Percentiles rank a stretch among this genome's conserved stretches.
Evolutionary conservation across 805 yeast genomes (phyloP).

Genomic region (Ogataea minuta): DNA sequence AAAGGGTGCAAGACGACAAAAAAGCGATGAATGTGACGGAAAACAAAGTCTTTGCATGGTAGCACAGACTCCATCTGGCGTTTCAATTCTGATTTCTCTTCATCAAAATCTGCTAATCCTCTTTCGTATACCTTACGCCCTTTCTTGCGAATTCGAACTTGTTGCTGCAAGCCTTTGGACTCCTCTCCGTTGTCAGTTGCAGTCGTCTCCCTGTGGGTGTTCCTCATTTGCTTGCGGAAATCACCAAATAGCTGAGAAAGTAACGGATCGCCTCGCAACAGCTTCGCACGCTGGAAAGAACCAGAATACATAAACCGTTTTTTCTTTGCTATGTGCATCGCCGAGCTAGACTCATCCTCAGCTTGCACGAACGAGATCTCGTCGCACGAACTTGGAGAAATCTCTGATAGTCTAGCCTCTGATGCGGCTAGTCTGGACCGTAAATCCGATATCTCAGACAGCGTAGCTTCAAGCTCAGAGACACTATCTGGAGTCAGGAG

Average conservation of each 20-base stretch:
- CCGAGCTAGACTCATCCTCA: constrained; percentile 9
- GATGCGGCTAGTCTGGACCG: constrained; percentile 5
- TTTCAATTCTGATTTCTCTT: constrained; percentile 7
- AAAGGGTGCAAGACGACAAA: constrained; percentile 43
- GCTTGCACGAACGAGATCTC: constrained; percentile 13
- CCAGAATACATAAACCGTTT: constrained; percentile 20
- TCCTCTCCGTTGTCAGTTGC: neutral
- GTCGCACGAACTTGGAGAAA: constrained; percentile 4
- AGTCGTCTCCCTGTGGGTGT: neutral
- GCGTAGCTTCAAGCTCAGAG: constrained; percentile 2
- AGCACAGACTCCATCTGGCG: constrained; percentile 17
- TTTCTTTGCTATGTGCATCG: constrained; percentile 19
- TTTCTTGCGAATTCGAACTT: constrained; percentile 8
- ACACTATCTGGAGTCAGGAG: neutral
- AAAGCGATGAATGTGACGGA: constrained; percentile 39
- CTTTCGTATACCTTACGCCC: neutral
- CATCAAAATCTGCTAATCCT: neutral
- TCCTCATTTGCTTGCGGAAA: constrained; percentile 2
- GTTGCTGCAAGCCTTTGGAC: constrained; percentile 3
- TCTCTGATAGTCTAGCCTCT: constrained; percentile 7
- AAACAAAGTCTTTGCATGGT: constrained; percentile 34
- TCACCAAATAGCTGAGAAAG: constrained; percentile 13
- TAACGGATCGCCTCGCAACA: constrained; percentile 23
- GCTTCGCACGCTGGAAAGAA: constrained; percentile 13
- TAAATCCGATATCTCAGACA: constrained; percentile 11